A percentile compares a stretch with the other conserved stretches of the same genome.
These are phyloP conservation scores for Bimuria novae-zelandiae DNA, from an alignment of 2,329 filamentous ascomycete species.

Conservation along the genomic window DNA sequence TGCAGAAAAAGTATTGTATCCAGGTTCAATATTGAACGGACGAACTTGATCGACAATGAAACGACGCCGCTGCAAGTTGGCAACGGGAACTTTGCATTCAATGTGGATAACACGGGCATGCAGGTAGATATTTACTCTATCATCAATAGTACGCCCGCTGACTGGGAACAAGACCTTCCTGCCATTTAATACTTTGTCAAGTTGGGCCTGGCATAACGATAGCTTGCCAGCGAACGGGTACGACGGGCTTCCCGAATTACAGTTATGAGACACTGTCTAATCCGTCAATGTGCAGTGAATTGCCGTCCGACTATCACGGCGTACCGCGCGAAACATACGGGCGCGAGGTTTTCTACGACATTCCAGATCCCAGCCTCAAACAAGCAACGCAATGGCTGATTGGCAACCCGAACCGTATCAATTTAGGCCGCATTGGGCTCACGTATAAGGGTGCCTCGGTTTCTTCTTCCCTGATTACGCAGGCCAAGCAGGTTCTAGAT, in stretches of 20 bases:
- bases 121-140: too few relatives aligned
- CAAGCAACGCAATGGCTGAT: constrained; percentile 59
- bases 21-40: constrained; percentile 55
- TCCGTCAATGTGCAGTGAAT: constrained; percentile 15
- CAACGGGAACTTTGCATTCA: constrained; percentile 56
- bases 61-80: constrained; percentile 59
- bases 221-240: constrained; percentile 46
- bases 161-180: constrained; percentile 44
- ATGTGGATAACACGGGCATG: constrained; percentile 52
- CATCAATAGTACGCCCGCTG: too few relatives aligned
- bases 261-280: background rate
- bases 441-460: constrained; percentile 49
- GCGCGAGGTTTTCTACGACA: constrained; percentile 49
- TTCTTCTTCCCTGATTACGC: constrained; percentile 48
- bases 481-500: constrained; percentile 53
- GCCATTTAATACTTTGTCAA: constrained; percentile 49
- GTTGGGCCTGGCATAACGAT: constrained; percentile 54
- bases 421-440: constrained; percentile 56
- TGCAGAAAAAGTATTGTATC: constrained; percentile 25
- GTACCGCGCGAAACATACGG: constrained; percentile 47
- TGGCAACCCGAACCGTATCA: constrained; percentile 58
- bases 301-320: constrained; percentile 35
- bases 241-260: background rate
- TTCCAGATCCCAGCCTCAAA: constrained; percentile 47
- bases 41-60: constrained; percentile 48